Evolutionary conservation across 495 filamentous ascomycete genomes (phyloP).

Genomic region (Corynascus novoguineensis): DNA sequence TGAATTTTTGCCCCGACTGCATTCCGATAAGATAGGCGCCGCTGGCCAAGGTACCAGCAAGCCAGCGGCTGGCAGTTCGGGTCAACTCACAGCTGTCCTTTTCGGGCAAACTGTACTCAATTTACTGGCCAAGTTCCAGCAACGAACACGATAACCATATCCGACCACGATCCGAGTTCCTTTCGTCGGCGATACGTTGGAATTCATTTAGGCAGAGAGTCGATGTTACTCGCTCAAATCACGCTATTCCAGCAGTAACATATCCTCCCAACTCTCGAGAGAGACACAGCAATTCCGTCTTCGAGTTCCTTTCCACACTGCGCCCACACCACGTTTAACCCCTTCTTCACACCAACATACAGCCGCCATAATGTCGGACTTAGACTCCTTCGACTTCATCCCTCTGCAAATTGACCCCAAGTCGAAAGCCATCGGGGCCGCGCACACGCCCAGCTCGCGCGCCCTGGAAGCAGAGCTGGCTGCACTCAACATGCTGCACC

Average conservation of each 20-base stretch:
- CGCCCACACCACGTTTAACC: slow-evolving; percentile 11
- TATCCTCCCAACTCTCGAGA: too few species aligned
- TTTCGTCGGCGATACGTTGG: background rate
- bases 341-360: background rate
- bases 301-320: background rate
- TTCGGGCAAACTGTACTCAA: slow-evolving; percentile 3
- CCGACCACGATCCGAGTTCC: background rate
- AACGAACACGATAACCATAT: background rate
- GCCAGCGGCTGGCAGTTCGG: background rate
- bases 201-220: too few species aligned
- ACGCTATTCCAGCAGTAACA: too few species aligned
- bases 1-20: background rate
- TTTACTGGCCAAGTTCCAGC: background rate
- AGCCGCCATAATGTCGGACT: slow-evolving; percentile 48
- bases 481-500: slow-evolving; percentile 69
- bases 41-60: too few species aligned
- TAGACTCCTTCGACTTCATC: slow-evolving; percentile 76
- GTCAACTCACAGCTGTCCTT: slow-evolving; percentile 16
- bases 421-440: slow-evolving; percentile 55
- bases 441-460: slow-evolving; percentile 32
- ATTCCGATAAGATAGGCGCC: slow-evolving; percentile 20
- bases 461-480: slow-evolving; percentile 60
- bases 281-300: too few species aligned
- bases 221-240: too few species aligned
- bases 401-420: slow-evolving; percentile 73